Evolutionary conservation across 108 stramenopile species (phyloP).

Genomic region (Skeletonema menzelii): DNA sequence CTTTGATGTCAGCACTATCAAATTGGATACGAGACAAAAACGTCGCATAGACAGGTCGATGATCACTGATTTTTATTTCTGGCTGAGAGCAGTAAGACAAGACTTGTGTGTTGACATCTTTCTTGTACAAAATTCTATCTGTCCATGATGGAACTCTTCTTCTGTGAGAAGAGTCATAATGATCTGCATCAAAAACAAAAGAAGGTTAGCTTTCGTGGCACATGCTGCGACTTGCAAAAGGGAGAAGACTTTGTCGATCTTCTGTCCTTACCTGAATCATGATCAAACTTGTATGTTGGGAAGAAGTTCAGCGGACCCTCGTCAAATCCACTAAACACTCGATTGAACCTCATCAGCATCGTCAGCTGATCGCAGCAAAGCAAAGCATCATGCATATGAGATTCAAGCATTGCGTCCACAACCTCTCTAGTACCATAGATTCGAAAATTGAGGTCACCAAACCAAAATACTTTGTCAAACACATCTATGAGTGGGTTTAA

Average conservation of each 20-base stretch:
- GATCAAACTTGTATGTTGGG: slow-evolving; percentile 98
- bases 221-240: not conserved
- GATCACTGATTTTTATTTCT: slow-evolving; percentile 77
- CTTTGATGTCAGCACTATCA: not conserved
- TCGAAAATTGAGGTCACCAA: slow-evolving; percentile 97
- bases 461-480: slow-evolving; percentile 91
- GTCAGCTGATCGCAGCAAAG: slow-evolving; percentile 69
- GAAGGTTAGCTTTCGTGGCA: not conserved
- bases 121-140: slow-evolving; percentile 91
- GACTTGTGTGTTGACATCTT: slow-evolving; percentile 73
- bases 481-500: slow-evolving; percentile 52
- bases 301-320: slow-evolving; percentile 86
- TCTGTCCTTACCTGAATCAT: slow-evolving; percentile 28
- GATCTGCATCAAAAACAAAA: slow-evolving; percentile 10
- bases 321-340: slow-evolving; percentile 88
- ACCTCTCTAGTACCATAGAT: slow-evolving; percentile 71
- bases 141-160: slow-evolving; percentile 98
- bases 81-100: slow-evolving; percentile 61
- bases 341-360: slow-evolving; percentile 39
- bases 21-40: slow-evolving; percentile 60
- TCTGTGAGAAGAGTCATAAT: slow-evolving; percentile 52
- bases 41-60: slow-evolving; percentile 95
- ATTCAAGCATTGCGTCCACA: slow-evolving; percentile 51
- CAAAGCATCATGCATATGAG: slow-evolving; percentile 61
- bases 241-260: not conserved